Evolutionary conservation across 2,329 filamentous ascomycete species (phyloP).

Genomic region (Nemania sp.): DNA sequence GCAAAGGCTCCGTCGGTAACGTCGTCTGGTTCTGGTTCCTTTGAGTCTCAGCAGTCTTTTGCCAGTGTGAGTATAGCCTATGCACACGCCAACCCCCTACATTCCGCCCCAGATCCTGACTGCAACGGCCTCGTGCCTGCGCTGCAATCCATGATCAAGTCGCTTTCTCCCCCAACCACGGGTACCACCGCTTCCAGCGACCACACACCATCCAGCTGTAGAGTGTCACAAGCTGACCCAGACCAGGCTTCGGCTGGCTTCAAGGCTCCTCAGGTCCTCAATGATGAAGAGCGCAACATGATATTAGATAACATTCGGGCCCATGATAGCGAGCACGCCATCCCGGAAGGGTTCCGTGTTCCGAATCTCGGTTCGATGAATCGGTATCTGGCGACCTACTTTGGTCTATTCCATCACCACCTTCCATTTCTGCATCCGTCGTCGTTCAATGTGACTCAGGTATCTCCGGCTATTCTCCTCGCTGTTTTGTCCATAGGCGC

Average conservation of each 20-base stretch:
- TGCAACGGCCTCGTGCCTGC: slow-evolving; percentile 65
- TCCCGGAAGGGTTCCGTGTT: slow-evolving; percentile 87
- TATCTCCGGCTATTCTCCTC: slow-evolving; percentile 81
- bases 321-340: slow-evolving; percentile 78
- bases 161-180: slow-evolving; percentile 69
- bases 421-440: slow-evolving; percentile 92
- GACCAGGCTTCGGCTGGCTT: slow-evolving; percentile 69
- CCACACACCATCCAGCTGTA: slow-evolving; percentile 33
- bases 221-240: slow-evolving; percentile 71
- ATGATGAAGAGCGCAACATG: slow-evolving; percentile 81
- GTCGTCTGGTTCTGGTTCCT: slow-evolving; percentile 66
- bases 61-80: slow-evolving; percentile 60
- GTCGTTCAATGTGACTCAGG: slow-evolving; percentile 80
- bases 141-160: slow-evolving; percentile 73
- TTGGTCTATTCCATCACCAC: slow-evolving; percentile 95
- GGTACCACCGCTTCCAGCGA: slow-evolving; percentile 51
- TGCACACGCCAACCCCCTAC: slow-evolving; percentile 65
- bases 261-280: slow-evolving; percentile 77
- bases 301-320: slow-evolving; percentile 86
- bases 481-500: slow-evolving; percentile 94
- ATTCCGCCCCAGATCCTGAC: slow-evolving; percentile 63
- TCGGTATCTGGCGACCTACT: slow-evolving; percentile 92
- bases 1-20: slow-evolving; percentile 76
- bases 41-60: slow-evolving; percentile 70
- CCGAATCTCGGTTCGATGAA: slow-evolving; percentile 82